phyloP scores from a whole-genome alignment of 257 asterid genomes.

The Nyctanthes arbortristis region DNA sequence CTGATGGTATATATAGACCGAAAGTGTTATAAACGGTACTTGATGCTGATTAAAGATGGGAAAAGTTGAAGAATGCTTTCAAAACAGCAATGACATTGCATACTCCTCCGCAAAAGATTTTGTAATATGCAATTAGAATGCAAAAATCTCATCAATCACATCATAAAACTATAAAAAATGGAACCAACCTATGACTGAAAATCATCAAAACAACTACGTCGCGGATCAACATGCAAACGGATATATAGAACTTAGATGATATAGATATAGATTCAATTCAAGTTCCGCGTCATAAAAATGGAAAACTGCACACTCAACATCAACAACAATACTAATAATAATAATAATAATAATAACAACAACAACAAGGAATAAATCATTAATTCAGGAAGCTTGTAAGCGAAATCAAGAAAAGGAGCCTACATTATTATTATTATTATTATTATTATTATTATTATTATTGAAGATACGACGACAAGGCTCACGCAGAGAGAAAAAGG shows the following conservation, averaged over 20 bases:
- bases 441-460: too few species aligned
- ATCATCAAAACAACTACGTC: neutral
- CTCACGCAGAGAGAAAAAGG: too few species aligned
- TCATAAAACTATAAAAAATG: neutral
- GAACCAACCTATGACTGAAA: neutral
- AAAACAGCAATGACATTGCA: too few species aligned
- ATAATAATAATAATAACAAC: too few species aligned
- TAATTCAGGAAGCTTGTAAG: neutral
- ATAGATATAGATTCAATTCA: too few species aligned
- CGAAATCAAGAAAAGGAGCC: neutral
- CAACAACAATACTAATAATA: neutral
- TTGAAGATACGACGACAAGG: too few species aligned
- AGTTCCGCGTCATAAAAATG: neutral
- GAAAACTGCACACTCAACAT: neutral
- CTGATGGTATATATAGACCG: neutral
- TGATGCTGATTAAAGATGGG: neutral
- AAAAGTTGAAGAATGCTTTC: neutral
- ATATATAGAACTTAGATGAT: too few species aligned
- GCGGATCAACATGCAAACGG: neutral
- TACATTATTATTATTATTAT: too few species aligned
- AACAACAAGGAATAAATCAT: too few species aligned
- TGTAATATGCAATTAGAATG: neutral
- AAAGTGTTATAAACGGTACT: neutral
- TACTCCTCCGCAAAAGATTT: neutral
- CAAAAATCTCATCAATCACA: neutral